Percentiles rank a stretch among this genome's conserved stretches.
These are phyloP conservation scores for Gillenia trifoliata DNA, from an alignment of 306 rosid genomes.

Conservation along the genomic window DNA sequence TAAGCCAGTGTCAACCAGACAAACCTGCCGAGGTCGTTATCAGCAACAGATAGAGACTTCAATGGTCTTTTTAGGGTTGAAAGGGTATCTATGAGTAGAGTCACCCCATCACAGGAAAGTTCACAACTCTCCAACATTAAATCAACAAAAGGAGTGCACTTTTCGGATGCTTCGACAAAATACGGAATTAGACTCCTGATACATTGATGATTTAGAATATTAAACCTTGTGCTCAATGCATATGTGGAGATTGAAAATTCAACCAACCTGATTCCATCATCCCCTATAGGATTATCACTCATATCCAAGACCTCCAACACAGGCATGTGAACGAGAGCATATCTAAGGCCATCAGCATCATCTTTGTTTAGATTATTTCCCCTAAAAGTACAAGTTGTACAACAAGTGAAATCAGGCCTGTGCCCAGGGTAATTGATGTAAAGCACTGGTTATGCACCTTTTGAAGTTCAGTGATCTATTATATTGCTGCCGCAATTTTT, in stretches of 20 bases:
- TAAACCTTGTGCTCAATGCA: slow-evolving; percentile 25
- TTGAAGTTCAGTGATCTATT: not conserved
- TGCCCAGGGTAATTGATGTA: not conserved
- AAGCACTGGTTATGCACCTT: slow-evolving; percentile 1
- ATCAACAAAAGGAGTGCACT: slow-evolving; percentile 39
- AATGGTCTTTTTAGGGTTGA: slow-evolving; percentile 49
- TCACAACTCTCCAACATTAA: slow-evolving; percentile 69
- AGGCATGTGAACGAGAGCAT: slow-evolving; percentile 59
- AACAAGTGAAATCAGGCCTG: not conserved
- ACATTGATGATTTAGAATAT: slow-evolving; percentile 24
- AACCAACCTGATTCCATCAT: slow-evolving; percentile 73
- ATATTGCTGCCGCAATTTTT: slow-evolving; percentile 4
- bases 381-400: slow-evolving; percentile 31
- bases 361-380: slow-evolving; percentile 58
- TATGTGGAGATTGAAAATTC: slow-evolving; percentile 17
- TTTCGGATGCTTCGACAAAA: slow-evolving; percentile 49
- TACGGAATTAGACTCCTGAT: slow-evolving; percentile 69
- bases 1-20: slow-evolving; percentile 23
- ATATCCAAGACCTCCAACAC: slow-evolving; percentile 84
- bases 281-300: slow-evolving; percentile 75
- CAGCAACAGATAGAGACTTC: slow-evolving; percentile 79
- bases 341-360: slow-evolving; percentile 54
- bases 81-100: slow-evolving; percentile 47
- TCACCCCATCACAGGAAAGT: slow-evolving; percentile 57
- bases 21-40: slow-evolving; percentile 86